Base-by-base conservation (phyloP, 805 yeast genomes). In the Candida boidinii region DNA sequence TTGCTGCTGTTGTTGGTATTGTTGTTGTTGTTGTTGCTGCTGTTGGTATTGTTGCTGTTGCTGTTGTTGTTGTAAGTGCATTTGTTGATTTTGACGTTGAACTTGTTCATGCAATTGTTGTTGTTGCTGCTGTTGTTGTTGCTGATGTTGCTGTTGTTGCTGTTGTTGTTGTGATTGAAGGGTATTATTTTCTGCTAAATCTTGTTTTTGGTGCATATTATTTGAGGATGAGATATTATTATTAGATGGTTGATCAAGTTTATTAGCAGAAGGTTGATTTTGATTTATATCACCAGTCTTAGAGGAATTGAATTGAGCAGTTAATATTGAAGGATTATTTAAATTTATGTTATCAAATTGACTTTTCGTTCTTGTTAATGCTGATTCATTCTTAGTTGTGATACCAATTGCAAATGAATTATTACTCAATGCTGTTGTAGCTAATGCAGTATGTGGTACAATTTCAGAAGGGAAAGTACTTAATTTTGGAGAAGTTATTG, bases 371-470 rank as follows among this genome's bases (percentile, higher is more conserved):
- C 54, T 45, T 35, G 49, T 51, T 14, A 51, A 38, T 22, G 52
- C 54, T 27, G 42, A 48, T 21, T 54, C 58, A 3, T 62, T 52
- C 29, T 58, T 60, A 8, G 71, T 64, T 2, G 81, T 79, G 5
- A 86, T 79, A 2, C 87, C 88, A 54, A 77, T 70, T 2, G 73
- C 88, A 54, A 75, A 67, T 2, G 79, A 68, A 36, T 68, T 68
- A 39, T 72, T 70, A 30, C 76, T 66, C 8, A 80, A 56, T 0
- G 87, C 87, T 2, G 83, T 79, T 3, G 90, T 79, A 14, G 88
- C 83, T 5, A 76, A 63, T 1, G 76, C 63, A 2, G 73, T 62
- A 24, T 64, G 63, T 40, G 73, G 61, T 35, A 72, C 37, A 42
- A 59, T 51, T n/a, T 48, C 54, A 10, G 52, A 35, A 6, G 62